A percentile compares a stretch with the other conserved stretches of the same genome.
Conservation (phyloP, 768 basidiomycete species). For the Paxillus involutus region DNA sequence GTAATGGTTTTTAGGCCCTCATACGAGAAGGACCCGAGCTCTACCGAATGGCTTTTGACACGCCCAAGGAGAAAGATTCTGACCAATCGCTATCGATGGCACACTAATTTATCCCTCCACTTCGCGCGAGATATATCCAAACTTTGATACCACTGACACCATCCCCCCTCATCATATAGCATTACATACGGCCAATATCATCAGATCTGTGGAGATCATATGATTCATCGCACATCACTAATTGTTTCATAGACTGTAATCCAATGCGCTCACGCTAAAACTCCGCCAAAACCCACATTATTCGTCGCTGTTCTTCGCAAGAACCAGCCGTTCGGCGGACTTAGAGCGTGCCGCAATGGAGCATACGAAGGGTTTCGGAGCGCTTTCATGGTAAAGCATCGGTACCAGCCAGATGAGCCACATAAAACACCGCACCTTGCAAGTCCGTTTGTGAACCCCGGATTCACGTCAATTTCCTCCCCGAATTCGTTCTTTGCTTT, state of each 20-base stretch:
- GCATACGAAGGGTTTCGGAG: constrained; percentile 27
- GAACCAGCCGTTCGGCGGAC: constrained; percentile 14
- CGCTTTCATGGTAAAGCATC: constrained; percentile 8
- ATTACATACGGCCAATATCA: constrained; percentile 6
- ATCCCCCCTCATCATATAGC: constrained; percentile 1
- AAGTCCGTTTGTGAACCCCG: constrained; percentile 23
- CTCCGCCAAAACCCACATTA: background rate
- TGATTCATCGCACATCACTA: background rate
- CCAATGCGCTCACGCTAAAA: background rate
- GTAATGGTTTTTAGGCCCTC: constrained; percentile 49
- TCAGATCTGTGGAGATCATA: background rate
- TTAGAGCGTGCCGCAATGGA: constrained; percentile 17
- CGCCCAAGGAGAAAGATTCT: constrained; percentile 10
- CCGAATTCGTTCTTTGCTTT: constrained; percentile 30
- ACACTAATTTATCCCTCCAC: constrained; percentile 1
- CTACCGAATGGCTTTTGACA: constrained; percentile 49
- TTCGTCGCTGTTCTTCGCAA: background rate
- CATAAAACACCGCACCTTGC: constrained; percentile 11
- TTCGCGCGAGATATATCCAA: constrained; percentile 1
- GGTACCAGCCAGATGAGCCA: background rate
- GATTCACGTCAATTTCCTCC: constrained; percentile 24
- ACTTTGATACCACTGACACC: background rate
- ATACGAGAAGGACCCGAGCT: constrained; percentile 80
- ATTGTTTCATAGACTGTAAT: background rate
- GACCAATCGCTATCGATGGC: background rate